Conservation (phyloP, 495 filamentous ascomycete genomes). For the Aspergillus sclerotioniger region DNA sequence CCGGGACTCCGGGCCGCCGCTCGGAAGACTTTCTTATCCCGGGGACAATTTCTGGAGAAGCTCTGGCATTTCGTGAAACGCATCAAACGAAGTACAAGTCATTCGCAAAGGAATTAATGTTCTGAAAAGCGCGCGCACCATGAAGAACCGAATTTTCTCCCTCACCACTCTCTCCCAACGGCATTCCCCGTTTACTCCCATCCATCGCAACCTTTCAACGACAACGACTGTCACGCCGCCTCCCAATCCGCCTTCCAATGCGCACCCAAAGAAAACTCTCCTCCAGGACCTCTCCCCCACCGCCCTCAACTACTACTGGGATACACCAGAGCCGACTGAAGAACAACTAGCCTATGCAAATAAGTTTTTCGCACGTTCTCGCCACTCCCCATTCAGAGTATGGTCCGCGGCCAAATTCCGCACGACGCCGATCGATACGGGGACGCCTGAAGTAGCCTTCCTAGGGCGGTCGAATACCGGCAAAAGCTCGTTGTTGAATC, state of each 20-base stretch:
- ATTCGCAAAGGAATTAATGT: neutral
- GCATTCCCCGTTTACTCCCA: neutral
- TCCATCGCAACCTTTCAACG: neutral
- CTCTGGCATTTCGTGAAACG: neutral
- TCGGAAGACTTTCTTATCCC: slow-evolving; percentile 17
- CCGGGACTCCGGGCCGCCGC: neutral
- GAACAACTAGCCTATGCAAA: slow-evolving; percentile 55
- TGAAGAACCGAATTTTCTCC: slow-evolving; percentile 3
- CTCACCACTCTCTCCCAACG: slow-evolving; percentile 1
- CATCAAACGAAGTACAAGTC: neutral
- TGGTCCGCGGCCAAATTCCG: slow-evolving; percentile 73
- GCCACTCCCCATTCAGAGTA: slow-evolving; percentile 60
- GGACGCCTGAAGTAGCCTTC: slow-evolving; percentile 62
- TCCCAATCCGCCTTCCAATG: slow-evolving; percentile 8
- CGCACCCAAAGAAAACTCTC: slow-evolving; percentile 27
- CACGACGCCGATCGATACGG: slow-evolving; percentile 45
- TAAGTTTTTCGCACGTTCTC: slow-evolving; percentile 57
- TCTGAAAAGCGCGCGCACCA: neutral
- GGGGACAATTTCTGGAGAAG: slow-evolving; percentile 8
- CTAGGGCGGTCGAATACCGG: slow-evolving; percentile 88
- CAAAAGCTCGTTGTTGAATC: slow-evolving; percentile 86
- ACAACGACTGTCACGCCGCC: neutral
- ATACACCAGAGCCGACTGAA: slow-evolving; percentile 52
- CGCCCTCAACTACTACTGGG: slow-evolving; percentile 54
- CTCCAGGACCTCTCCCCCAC: slow-evolving; percentile 37